phyloP scores from a whole-genome alignment of 768 basidiomycete genomes.

The Cubamyces lactineus region DNA sequence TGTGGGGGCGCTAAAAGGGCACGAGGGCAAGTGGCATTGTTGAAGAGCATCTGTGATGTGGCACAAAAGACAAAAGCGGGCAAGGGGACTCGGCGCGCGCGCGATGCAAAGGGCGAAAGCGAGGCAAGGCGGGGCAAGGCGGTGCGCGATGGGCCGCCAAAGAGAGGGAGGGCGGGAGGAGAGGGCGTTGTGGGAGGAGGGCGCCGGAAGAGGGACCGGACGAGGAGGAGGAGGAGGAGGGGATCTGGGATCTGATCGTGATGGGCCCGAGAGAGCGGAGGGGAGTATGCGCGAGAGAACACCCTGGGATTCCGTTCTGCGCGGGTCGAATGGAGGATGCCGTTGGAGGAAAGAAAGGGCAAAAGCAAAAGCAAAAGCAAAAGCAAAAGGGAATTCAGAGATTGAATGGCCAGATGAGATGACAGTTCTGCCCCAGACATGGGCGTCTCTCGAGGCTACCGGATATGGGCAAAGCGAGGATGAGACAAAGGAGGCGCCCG shows the following conservation, averaged over 20 bases:
- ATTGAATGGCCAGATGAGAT: not conserved
- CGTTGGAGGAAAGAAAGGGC: too few species aligned
- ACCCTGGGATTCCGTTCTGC: too few species aligned
- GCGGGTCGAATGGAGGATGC: too few species aligned
- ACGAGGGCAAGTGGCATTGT: too few species aligned
- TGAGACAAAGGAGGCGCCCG: slow-evolving; percentile 22
- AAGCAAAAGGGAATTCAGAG: not conserved
- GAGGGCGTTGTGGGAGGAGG: not conserved
- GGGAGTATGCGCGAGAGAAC: too few species aligned
- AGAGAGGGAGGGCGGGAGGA: not conserved
- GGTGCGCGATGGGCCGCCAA: too few species aligned
- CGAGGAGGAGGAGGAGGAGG: not conserved
- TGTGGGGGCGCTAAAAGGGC: not conserved
- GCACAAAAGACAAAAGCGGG: not conserved
- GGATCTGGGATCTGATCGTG: slow-evolving; percentile 8
- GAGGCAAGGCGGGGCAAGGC: too few species aligned
- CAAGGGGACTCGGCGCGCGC: not conserved
- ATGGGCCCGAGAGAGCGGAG: not conserved
- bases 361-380: not conserved
- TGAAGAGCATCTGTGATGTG: not conserved
- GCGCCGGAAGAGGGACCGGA: not conserved
- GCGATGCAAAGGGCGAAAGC: too few species aligned
- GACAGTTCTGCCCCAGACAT: too few species aligned
- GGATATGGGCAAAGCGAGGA: not conserved
- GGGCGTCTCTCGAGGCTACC: too few species aligned